These are phyloP conservation scores for Aspergillus ustus DNA, from an alignment of 2,329 filamentous ascomycete genomes.

Conservation along the genomic window DNA sequence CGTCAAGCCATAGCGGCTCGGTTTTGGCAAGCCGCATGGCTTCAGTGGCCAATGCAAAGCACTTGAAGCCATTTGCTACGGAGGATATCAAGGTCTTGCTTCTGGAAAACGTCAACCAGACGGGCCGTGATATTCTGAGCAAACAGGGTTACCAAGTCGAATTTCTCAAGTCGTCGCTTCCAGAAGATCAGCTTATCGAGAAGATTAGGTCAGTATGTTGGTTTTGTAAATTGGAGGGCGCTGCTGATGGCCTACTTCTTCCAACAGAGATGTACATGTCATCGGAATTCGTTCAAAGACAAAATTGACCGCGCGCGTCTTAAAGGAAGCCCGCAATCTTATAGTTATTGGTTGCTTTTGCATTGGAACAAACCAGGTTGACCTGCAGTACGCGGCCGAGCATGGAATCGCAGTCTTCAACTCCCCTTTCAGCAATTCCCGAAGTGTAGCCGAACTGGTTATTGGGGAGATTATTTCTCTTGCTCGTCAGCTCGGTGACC, in stretches of 20 bases:
- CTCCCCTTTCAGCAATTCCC: conserved; percentile 96
- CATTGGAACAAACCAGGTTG: conserved; percentile 78
- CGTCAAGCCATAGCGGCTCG: conserved; percentile 64
- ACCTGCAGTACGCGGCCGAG: conserved; percentile 50
- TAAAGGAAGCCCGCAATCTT: conserved; percentile 88
- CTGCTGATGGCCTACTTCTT: conserved; percentile 18
- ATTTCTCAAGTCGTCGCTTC: conserved; percentile 81
- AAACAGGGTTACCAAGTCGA: conserved; percentile 96
- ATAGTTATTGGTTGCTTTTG: conserved; percentile 98
- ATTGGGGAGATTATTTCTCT: conserved; percentile 92
- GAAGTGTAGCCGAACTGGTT: conserved; percentile 93
- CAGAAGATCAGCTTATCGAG: conserved; percentile 92
- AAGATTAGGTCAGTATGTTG: conserved; percentile 76
- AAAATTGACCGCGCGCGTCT: conserved; percentile 82
- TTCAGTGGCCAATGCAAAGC: conserved; percentile 63
- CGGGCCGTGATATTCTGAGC: conserved; percentile 79
- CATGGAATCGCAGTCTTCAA: conserved; percentile 93
- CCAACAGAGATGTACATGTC: conserved; percentile 82
- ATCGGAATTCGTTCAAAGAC: conserved; percentile 99
- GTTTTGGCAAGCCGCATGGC: conserved; percentile 47
- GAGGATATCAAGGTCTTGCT: conserved; percentile 96
- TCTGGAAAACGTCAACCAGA: conserved; percentile 93
- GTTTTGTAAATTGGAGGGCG: conserved; percentile 1
- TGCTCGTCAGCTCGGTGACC: conserved; percentile 89
- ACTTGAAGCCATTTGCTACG: conserved; percentile 92